These are phyloP conservation scores for Rhodotorula babjevae DNA, from an alignment of 768 basidiomycete genomes.

Conservation along the genomic window DNA sequence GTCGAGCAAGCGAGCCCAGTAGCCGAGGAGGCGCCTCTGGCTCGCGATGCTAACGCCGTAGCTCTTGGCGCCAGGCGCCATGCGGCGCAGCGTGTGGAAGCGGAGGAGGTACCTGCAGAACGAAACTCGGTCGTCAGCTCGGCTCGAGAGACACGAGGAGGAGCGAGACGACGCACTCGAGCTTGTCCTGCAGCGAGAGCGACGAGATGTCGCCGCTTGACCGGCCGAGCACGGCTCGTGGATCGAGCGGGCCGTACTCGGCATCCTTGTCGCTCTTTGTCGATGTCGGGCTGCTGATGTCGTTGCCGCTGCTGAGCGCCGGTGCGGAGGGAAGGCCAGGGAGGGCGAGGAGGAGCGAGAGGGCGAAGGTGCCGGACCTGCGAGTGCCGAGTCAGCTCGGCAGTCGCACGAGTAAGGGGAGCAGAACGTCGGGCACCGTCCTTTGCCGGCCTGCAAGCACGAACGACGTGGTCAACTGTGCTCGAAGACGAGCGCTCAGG, in stretches of 20 bases:
- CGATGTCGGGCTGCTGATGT: slow-evolving; percentile 47
- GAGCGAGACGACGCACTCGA: slow-evolving; percentile 21
- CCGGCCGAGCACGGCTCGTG: slow-evolving; percentile 46
- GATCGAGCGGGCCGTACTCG: slow-evolving; percentile 49
- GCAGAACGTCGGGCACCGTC: too few relatives aligned
- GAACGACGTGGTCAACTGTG: too few relatives aligned
- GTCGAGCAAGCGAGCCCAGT: slow-evolving; percentile 53
- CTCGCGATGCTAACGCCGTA: slow-evolving; percentile 57
- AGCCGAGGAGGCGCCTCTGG: slow-evolving; percentile 71
- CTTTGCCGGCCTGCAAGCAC: slow-evolving; percentile 31
- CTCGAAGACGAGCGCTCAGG: too few relatives aligned
- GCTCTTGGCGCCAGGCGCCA: slow-evolving; percentile 14
- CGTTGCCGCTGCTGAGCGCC: slow-evolving; percentile 43
- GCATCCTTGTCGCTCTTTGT: slow-evolving; percentile 51
- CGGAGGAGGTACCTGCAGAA: slow-evolving; percentile 16
- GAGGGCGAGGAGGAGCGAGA: slow-evolving; percentile 69
- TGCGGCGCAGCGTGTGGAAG: slow-evolving; percentile 26
- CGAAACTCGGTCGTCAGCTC: not conserved
- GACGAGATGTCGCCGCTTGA: slow-evolving; percentile 21
- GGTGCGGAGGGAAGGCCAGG: slow-evolving; percentile 54
- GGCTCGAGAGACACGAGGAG: not conserved
- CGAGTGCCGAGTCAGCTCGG: too few relatives aligned
- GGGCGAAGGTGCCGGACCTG: slow-evolving; percentile 78
- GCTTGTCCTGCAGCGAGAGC: slow-evolving; percentile 59
- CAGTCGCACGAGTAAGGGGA: too few relatives aligned